Evolutionary conservation across 2,329 filamentous ascomycete genomes (phyloP), one percentile per base, ranked within the genome.

Genomic region (Xylaria sp.): DNA sequence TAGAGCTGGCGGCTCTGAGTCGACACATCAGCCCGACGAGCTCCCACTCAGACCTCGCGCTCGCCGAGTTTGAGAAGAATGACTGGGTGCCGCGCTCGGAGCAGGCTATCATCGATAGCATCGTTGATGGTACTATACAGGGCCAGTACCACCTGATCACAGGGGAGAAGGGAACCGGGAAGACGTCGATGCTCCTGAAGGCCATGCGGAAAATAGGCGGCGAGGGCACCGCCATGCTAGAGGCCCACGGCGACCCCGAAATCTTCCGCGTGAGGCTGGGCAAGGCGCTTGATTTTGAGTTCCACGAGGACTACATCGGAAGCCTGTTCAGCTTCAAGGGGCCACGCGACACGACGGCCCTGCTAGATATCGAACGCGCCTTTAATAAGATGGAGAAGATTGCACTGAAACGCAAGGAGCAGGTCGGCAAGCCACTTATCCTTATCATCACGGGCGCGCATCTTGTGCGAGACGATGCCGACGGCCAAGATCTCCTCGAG

Each of bases 381-480:
- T 91, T 98, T 78, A 98, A 98, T 85, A 98, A 98, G 81, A 84
- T 98, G 19, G 95, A 98, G 77, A 98, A 98, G 80, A 93, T 98
- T 8, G 95, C 95, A 0, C 82, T 98, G 65, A 86, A 85, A 74
- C 86, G 92, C 56, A 85, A 93, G 55, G 83, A 86, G 50, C 81
- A 79, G 64, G 78, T 89, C 9, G 87, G 88, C 9, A 84, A 85
- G 68, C 95, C 96, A 0, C 84, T 98, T 5, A 86, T 98, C 8
- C 81, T 98, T 65, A 96, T 98, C 76, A 90, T 98, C 79, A 98
- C 98, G 79, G 93, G 93, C 73, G 91, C 94, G 76, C 96, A 98
- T 82, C 85, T 98, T 19, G 86, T 98, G 14, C 88, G 94, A 71
- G 93, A 98, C 78, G 92, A 98, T 74, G 93, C 96, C 11, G 92